Evolutionary conservation across 768 basidiomycete species (phyloP), one percentile per base, ranked within the genome.

Genomic region (Leccinum uliginosum): DNA sequence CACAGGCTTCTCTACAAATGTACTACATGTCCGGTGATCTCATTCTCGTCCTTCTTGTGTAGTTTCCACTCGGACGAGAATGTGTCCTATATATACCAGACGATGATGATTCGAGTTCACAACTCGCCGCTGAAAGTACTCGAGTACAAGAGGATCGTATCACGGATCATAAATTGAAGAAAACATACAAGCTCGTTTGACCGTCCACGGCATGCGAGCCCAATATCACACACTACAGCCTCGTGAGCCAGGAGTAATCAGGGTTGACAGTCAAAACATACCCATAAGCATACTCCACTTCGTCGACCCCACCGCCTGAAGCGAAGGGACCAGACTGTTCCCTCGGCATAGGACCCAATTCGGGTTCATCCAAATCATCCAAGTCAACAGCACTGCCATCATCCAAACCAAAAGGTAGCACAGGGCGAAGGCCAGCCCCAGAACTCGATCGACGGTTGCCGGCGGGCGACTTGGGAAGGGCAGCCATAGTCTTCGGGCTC

Each of bases 401-500:
- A 66, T 93, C 88, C 54, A 94, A 76, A 24, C 86, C 89, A 64
- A 83, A 83, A 69, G 89, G 76, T 75, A 85, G 69, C 44, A 97
- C 86, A 14, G 95, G 93, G 32, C 94, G 84, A 49, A 98, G 80
- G 14, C 91, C 86, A 26, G 82, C 82, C 32, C 92, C 92, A 6
- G 91, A 89, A 59, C 90, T 92, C 32, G 91, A 90, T 24, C 93
- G 82, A 24, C 94, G 82, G 49, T 79, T 78, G 44, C 89, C 87
- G 15, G 88, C 88, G 17, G 94, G 94, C 0, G 93, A 95, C 70
- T 94, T 94, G 0, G 94, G 91, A 48, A 98, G 77, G 9, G 93
- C 89, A 12, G 91, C 90, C 84, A 98, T 89, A 3, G 93, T 95
- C 73, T 92, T 91, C 4, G 93, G 93, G 61, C 95, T 96, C 88